Conservation (phyloP, 2,329 filamentous ascomycete species). For the Fusarium xyrophilum region DNA sequence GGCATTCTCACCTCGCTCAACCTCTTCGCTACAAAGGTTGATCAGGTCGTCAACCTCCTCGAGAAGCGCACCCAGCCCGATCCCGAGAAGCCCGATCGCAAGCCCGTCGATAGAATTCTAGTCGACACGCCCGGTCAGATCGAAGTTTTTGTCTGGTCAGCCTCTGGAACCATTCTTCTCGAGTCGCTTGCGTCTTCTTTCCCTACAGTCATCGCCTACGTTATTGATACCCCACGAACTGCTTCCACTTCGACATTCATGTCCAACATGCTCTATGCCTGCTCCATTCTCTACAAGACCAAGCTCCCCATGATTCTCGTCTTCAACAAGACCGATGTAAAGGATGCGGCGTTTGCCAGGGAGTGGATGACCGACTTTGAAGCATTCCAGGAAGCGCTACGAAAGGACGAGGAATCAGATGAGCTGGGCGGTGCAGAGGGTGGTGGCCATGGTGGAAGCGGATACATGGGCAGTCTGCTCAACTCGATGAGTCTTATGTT, state of each 20-base stretch:
- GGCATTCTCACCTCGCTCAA: constrained; percentile 96
- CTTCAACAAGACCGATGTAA: constrained; percentile 98
- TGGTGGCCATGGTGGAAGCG: constrained; percentile 74
- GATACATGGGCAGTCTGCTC: constrained; percentile 94
- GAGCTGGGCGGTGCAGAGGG: constrained; percentile 77
- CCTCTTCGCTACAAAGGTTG: constrained; percentile 96
- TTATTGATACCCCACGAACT: constrained; percentile 95
- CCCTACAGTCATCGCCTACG: constrained; percentile 94
- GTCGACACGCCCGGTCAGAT: constrained; percentile 98
- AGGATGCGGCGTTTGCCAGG: constrained; percentile 88
- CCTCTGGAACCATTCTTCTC: constrained; percentile 90
- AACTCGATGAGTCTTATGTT: constrained; percentile 98
- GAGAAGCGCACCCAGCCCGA: constrained; percentile 83
- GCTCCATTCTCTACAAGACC: constrained; percentile 98
- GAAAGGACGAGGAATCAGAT: constrained; percentile 78
- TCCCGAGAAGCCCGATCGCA: constrained; percentile 64
- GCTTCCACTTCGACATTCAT: constrained; percentile 96
- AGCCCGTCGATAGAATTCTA: constrained; percentile 80
- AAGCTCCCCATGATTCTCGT: constrained; percentile 98
- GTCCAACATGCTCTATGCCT: constrained; percentile 99
- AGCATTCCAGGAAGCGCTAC: constrained; percentile 86
- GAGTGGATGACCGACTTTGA: constrained; percentile 99
- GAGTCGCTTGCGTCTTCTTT: constrained; percentile 93
- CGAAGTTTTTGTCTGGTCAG: constrained; percentile 98
- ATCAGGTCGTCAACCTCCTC: constrained; percentile 86